Base-by-base conservation (phyloP, 2,329 filamentous ascomycete genomes). In the Aspergillus pseudoviridinutans region DNA sequence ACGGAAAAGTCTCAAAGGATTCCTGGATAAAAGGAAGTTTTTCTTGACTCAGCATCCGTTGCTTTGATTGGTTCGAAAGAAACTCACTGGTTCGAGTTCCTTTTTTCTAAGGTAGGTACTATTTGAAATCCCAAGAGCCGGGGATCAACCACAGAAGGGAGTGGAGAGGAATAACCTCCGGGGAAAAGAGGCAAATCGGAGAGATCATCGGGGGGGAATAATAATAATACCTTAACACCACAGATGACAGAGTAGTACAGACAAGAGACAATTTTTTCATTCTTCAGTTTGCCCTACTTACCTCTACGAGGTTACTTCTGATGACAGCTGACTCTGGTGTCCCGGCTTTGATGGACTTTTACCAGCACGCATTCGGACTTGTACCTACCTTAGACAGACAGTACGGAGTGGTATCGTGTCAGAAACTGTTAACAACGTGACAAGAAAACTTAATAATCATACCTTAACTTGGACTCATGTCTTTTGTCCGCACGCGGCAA, bases 11-110 rank as follows among this genome's bases (percentile, higher is more conserved):
- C 24, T 14, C 22, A 10, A 10, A 4, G 24, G 44, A 47, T 51
- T 51, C 20, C 60, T 64, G 60, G 61, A 49, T 58, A 58, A 65
- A 65, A 42, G 61, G 60, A 64, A 64, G 50, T 59, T 62, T 57
- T 49, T 50, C 51, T 54, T 56, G 46, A 7, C 27, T 10, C 51
- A 29, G 32, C 32, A 38, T 38, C 5, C 14, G 1, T 17, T 2
- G 32, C 5, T 8, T 27, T 44, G n/a, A 58, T 56, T 53, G 46
- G 55, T 47, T 46, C 42, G 32, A 53, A 46, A 53, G 53, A 50
- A 59, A 50, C 42, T 54, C 51, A 27, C 42, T 49, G 44, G 49
- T 51, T 38, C 4, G 4, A 14, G 29, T 44, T 7, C 41, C 22
- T 42, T 3, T 22, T 17, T 17, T 3, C 14, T 25, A 29, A 29